Evolutionary conservation across 2,329 filamentous ascomycete species (phyloP), one percentile per base, ranked within the genome.

Genomic region (Arthrocladium fulminans): DNA sequence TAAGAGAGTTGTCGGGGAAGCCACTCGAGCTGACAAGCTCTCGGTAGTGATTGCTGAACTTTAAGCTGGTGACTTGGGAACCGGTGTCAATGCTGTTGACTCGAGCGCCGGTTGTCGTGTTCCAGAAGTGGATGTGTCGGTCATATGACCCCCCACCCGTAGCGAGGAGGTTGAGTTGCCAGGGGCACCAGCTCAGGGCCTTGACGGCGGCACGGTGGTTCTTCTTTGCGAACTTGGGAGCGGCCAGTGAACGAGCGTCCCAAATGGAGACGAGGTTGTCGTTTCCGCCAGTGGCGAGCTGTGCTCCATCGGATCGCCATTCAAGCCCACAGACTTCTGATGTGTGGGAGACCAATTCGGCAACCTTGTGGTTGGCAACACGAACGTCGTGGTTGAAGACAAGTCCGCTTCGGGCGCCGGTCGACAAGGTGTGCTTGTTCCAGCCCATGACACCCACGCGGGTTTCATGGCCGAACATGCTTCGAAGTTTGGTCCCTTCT

Each of bases 61-160:
- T 84, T 49, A 98, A 80, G 60, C 86, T 92, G 58, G 92, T 98
- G 50, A 98, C 94, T 69, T 98, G 92, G 40, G 88, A 95, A 52
- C 92, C 92, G 34, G 92, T 97, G 67, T 97, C 89, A 68, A 98
- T 97, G 77, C 88, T 94, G 82, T 98, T 98, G 73, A 94, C 89
- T 60, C 92, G 86, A 46, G 92, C 90, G 52, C 92, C 92, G 3
- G 90, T 95, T 19, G 92, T 97, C 40, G 89, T 94, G 78, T 98
- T 98, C 92, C 92, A 98, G 80, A 98, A 98, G 75, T 98, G 92
- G 68, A 98, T 98, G 72, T 97, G 86, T 59, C 88, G 86, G 67
- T 98, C 92, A 68, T 96, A 94, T 35, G 88, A 94, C 59, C 92
- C 92, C 63, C 92, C 92, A 49, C 92, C 92, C 37, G 92, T 97